Base-by-base conservation (phyloP, 225 moss, liverwort and hornwort species). In the Pleurozium schreberi region DNA sequence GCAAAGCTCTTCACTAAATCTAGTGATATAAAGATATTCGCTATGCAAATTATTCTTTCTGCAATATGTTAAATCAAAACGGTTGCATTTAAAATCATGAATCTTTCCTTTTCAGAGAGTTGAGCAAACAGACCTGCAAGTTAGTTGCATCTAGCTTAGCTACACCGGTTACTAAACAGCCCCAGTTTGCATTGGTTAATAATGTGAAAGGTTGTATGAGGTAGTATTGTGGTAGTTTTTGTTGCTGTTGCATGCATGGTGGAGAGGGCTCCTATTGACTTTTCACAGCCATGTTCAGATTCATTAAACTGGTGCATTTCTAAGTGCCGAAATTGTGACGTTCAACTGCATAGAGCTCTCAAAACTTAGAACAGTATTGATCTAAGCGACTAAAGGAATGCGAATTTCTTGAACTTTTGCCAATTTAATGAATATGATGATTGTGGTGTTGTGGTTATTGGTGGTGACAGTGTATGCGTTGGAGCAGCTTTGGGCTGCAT, bases 401-500 rank as follows among this genome's bases (percentile, higher is more conserved):
- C 28, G 8, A 38, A n/a, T 67, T n/a, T n/a, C 52, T n/a, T 28
- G n/a, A 66, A n/a, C 14, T 27, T 50, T 67, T 83, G 8, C 9
- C n/a, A 28, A 17, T 83, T 13, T 38, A 42, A 74, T 47, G 47
- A 57, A 34, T 33, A 34, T 18, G 60, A 18, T 60, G 59, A 73
- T 38, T 26, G 52, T 6, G 65, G 47, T 61, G 84, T 12, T 85
- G 50, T 76, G 21, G 53, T 14, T 83, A 25, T 80, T 53, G 81
- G 66, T 50, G 84, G 49, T 77, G 73, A 27, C 74, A 92, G 92
- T 92, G 85, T 91, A 82, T 65, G 92, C 81, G 66, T 81, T 92
- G 87, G 81, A 88, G 87, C 84, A 91, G 70, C 91, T 92, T 31
- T 92, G 90, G 91, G 85, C 13, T 21, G 91, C 83, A 22, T 92